Percentiles rank a stretch among this genome's conserved stretches.
These are phyloP conservation scores for Amyloporia xantha DNA, from an alignment of 768 basidiomycete genomes.

Conservation along the genomic window DNA sequence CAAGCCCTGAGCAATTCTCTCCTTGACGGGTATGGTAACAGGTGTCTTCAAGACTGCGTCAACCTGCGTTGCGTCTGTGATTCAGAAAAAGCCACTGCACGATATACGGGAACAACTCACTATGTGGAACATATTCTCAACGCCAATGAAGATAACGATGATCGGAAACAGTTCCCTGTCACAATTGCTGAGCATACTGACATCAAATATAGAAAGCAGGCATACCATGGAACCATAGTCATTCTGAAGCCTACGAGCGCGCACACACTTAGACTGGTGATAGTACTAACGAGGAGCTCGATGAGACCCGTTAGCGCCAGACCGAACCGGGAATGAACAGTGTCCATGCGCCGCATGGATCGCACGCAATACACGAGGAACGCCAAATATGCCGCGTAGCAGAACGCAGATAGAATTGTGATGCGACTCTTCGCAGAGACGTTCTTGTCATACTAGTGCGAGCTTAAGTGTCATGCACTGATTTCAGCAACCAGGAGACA, in stretches of 20 bases:
- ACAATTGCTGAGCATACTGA: background rate
- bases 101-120: slow-evolving; percentile 36
- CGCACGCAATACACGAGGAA: slow-evolving; percentile 73
- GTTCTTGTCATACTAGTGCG: slow-evolving; percentile 45
- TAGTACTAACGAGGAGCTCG: slow-evolving; percentile 86
- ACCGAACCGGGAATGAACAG: slow-evolving; percentile 87
- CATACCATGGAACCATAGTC: slow-evolving; percentile 85
- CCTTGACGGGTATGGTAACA: slow-evolving; percentile 82
- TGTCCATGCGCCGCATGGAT: slow-evolving; percentile 70
- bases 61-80: slow-evolving; percentile 46
- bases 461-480: slow-evolving; percentile 6
- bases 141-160: slow-evolving; percentile 90
- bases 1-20: slow-evolving; percentile 88
- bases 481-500: slow-evolving; percentile 23
- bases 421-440: slow-evolving; percentile 38
- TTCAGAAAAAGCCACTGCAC: slow-evolving; percentile 22
- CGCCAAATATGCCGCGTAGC: slow-evolving; percentile 70
- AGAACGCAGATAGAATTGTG: slow-evolving; percentile 60
- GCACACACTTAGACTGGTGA: slow-evolving; percentile 90
- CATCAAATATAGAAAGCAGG: slow-evolving; percentile 13
- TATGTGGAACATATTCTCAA: slow-evolving; percentile 96
- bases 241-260: slow-evolving; percentile 84
- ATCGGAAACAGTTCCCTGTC: slow-evolving; percentile 83
- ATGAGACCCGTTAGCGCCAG: slow-evolving; percentile 90
- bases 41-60: slow-evolving; percentile 82